Base-by-base conservation (phyloP, 1,284 basidiomycete species). In the Chalciporus piperatoides region DNA sequence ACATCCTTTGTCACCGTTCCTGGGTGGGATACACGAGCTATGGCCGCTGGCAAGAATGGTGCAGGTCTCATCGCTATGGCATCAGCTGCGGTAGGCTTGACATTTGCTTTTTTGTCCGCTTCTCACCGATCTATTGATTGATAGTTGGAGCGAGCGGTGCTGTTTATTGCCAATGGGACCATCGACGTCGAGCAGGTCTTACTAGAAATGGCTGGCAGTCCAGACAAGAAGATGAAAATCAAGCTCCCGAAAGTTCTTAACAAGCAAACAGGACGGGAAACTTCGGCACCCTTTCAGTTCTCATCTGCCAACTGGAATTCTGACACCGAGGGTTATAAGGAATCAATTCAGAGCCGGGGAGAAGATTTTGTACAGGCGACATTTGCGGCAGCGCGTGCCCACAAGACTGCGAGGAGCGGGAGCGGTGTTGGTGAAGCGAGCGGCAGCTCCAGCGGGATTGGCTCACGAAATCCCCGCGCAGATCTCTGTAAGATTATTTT, bases 171-270 rank as follows among this genome's bases (percentile, higher is more conserved):
- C 10, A 48, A 58, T 30, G 47, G 44, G 0, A 3, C 36, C 14
- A 56, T 58, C 24, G 37, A 53, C 12, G 2, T 58, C 1, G 30
- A 27, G 27, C 21, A 47, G 12, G 46, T 45, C 8, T 37, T 58
- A 17, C 41, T 51, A 40, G 44, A 47, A 8, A 57, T 54, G 48
- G 45, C 21, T 1, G 44, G 19, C 19, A 54, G 6, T 21, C 14
- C 11, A 48, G 47, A 49, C 17, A 36, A 45, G 4, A 58, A 58
- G 43, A 39, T 56, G 28, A 28, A 17, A 32, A n/a, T 45, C 41
- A 58, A 9, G 2, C 28, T 58, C 15, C 53, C 35, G 1, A 57
- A 52, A 37, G 49, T 37, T 0, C 43, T 57, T 36, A 58, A 58
- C 36, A 52, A 52, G 32, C 48, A 11, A 0, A 55, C 53, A 1